Percentiles rank a stretch among this genome's conserved stretches.
These are phyloP conservation scores for Claviceps pazoutovae DNA, from an alignment of 2,329 filamentous ascomycete species.

Conservation along the genomic window DNA sequence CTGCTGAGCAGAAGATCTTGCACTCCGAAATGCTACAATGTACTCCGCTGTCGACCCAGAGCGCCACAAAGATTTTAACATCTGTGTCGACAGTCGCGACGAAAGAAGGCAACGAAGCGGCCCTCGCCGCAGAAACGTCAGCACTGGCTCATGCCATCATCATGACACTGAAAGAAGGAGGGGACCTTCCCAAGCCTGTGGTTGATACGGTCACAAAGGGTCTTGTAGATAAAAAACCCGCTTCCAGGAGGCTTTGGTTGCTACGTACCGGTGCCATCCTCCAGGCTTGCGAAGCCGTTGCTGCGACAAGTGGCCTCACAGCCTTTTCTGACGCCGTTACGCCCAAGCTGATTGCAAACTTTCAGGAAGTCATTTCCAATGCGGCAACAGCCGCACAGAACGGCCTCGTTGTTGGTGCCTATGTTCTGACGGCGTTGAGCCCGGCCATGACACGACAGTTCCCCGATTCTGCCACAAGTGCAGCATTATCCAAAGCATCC, in stretches of 20 bases:
- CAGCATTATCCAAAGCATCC: slow-evolving; percentile 41
- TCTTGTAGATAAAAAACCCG: slow-evolving; percentile 68
- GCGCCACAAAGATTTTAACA: slow-evolving; percentile 52
- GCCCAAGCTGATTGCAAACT: slow-evolving; percentile 50
- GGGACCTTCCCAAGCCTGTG: slow-evolving; percentile 50
- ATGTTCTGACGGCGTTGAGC: slow-evolving; percentile 55
- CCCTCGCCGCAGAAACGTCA: slow-evolving; percentile 60
- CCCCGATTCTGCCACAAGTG: slow-evolving; percentile 33
- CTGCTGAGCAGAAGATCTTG: slow-evolving; percentile 69
- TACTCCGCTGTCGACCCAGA: slow-evolving; percentile 43
- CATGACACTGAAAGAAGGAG: slow-evolving; percentile 45
- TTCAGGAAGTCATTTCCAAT: slow-evolving; percentile 67
- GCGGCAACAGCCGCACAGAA: slow-evolving; percentile 66
- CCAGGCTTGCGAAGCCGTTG: slow-evolving; percentile 34
- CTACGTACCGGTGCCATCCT: slow-evolving; percentile 59
- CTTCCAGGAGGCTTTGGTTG: slow-evolving; percentile 68
- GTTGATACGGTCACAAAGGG: slow-evolving; percentile 68
- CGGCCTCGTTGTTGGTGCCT: slow-evolving; percentile 67
- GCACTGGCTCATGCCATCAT: slow-evolving; percentile 53
- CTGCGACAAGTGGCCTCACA: slow-evolving; percentile 32
- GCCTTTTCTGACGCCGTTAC: slow-evolving; percentile 40
- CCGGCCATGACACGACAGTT: slow-evolving; percentile 39
- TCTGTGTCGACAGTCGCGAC: slow-evolving; percentile 54
- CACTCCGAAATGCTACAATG: slow-evolving; percentile 68
- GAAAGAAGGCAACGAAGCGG: slow-evolving; percentile 83